These are phyloP conservation scores for Entrophospora sp. DNA, from an alignment of 192 early-diverging fungal species.

Conservation along the genomic window DNA sequence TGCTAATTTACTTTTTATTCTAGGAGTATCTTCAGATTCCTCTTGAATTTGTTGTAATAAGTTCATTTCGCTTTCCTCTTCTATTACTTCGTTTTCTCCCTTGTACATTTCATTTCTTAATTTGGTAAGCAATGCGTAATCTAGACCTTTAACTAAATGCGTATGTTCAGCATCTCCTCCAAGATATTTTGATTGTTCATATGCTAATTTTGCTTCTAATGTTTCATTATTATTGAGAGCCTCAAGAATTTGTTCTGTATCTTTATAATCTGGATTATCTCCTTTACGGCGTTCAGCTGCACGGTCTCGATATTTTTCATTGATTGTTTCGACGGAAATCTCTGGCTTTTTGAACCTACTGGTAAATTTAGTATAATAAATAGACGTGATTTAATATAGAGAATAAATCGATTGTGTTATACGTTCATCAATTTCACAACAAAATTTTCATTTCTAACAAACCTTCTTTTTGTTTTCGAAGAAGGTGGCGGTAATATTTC, in stretches of 20 bases:
- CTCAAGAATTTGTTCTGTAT: conserved; percentile 50
- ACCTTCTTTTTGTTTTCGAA: conserved; percentile 16
- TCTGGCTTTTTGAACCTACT: conserved; percentile 17
- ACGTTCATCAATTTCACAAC: no score
- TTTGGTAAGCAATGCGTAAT: conserved; percentile 74
- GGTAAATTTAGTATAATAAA: conserved; percentile 10
- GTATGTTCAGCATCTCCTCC: conserved; percentile 83
- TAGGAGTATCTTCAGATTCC: conserved; percentile 32
- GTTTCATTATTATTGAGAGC: conserved; percentile 32
- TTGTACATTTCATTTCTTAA: conserved; percentile 48
- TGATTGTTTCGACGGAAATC: conserved; percentile 20
- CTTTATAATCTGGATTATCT: conserved; percentile 55
- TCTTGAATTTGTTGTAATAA: conserved; percentile 32
- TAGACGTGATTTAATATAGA: background rate
- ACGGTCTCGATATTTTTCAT: conserved; percentile 72
- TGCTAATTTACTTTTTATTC: conserved; percentile 35
- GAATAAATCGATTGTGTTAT: no score
- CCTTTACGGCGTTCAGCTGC: conserved; percentile 82
- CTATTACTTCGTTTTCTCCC: conserved; percentile 29
- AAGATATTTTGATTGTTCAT: conserved; percentile 80
- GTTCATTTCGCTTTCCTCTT: conserved; percentile 33
- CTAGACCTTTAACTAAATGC: conserved; percentile 89
- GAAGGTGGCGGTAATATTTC: background rate
- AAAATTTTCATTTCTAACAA: background rate
- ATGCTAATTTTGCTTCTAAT: conserved; percentile 41